Evolutionary conservation across 345 rosid species (phyloP).

Genomic region (Syzygium aqueum): DNA sequence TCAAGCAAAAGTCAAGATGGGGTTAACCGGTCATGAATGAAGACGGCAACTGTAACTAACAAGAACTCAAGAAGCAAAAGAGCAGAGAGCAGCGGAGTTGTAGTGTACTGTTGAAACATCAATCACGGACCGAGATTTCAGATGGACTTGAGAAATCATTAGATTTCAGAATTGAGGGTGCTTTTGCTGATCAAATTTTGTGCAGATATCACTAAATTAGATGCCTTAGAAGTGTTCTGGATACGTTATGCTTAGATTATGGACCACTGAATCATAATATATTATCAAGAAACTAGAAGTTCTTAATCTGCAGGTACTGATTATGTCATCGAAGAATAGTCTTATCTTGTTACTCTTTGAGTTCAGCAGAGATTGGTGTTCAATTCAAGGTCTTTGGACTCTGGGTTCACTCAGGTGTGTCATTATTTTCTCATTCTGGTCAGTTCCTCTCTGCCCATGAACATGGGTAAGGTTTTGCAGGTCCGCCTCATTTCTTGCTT

Average conservation of each 20-base stretch:
- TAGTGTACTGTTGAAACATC: not conserved
- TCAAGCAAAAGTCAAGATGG: not conserved
- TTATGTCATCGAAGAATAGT: not conserved
- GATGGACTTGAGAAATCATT: not conserved
- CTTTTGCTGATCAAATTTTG: not conserved
- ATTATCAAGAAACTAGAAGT: not conserved
- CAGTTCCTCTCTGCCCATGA: not conserved
- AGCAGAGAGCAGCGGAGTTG: not conserved
- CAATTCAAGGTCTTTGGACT: not conserved
- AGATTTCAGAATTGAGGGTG: not conserved
- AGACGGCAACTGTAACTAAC: not conserved
- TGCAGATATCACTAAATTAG: not conserved
- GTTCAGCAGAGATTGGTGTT: not conserved
- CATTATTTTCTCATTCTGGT: not conserved
- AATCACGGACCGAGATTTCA: not conserved
- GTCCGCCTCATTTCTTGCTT: not conserved
- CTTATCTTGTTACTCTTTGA: not conserved
- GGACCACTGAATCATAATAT: not conserved
- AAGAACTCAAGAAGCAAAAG: not conserved
- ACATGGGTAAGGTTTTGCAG: not conserved
- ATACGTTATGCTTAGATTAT: not conserved
- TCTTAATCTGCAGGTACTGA: not conserved
- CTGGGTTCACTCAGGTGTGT: not conserved
- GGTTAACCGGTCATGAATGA: not conserved
- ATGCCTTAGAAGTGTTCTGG: not conserved